Evolutionary conservation across 768 basidiomycete genomes (phyloP).

Genomic region (Boletus insuetus): DNA sequence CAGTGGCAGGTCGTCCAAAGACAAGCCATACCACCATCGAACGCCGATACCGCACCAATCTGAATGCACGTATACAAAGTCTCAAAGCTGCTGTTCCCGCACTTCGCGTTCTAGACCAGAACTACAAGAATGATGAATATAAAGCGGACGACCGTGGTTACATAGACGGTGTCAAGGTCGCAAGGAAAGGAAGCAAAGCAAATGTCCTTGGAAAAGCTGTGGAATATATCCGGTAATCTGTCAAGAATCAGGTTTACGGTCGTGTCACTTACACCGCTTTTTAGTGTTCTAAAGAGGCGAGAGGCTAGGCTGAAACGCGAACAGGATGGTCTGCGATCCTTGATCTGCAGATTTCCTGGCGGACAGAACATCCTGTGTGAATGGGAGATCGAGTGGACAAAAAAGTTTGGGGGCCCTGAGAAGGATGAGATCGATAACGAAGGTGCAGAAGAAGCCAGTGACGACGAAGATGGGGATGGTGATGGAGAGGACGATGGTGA

Average conservation of each 20-base stretch:
- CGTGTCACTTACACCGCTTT: slow-evolving; percentile 4
- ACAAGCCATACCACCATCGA: slow-evolving; percentile 90
- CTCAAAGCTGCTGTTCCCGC: slow-evolving; percentile 82
- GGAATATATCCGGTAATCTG: slow-evolving; percentile 72
- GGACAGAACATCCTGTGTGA: slow-evolving; percentile 67
- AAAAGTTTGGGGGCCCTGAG: slow-evolving; percentile 76
- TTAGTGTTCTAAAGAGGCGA: slow-evolving; percentile 74
- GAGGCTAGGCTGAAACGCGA: slow-evolving; percentile 71
- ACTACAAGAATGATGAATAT: slow-evolving; percentile 38
- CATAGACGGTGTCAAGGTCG: slow-evolving; percentile 90
- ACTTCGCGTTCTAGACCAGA: slow-evolving; percentile 70
- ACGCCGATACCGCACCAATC: slow-evolving; percentile 82
- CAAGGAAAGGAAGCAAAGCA: slow-evolving; percentile 87
- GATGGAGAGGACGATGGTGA: slow-evolving; percentile 39
- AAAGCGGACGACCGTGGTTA: slow-evolving; percentile 81
- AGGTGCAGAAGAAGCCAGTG: slow-evolving; percentile 39
- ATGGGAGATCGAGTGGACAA: slow-evolving; percentile 76
- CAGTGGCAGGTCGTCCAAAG: slow-evolving; percentile 41
- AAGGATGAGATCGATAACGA: slow-evolving; percentile 59
- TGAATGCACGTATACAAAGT: slow-evolving; percentile 82
- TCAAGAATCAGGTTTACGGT: background rate
- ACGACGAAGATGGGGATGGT: slow-evolving; percentile 44
- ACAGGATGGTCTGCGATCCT: slow-evolving; percentile 67
- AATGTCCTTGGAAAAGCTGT: slow-evolving; percentile 88
- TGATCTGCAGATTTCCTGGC: slow-evolving; percentile 70